These are phyloP conservation scores for Pseudocercospora cruenta DNA, from an alignment of 2,329 filamentous ascomycete genomes.

Conservation along the genomic window DNA sequence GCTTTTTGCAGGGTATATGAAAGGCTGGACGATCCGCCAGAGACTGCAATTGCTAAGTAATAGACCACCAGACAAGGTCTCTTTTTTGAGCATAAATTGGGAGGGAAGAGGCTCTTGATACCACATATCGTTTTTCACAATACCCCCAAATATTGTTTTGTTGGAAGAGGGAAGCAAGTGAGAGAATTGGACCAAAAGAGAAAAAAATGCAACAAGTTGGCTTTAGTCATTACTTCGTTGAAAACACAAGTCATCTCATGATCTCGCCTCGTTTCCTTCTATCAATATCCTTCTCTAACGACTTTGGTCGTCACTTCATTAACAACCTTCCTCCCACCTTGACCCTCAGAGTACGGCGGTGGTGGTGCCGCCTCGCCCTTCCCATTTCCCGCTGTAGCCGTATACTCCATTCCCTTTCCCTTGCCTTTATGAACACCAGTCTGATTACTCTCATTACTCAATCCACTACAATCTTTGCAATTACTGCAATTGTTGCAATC, in stretches of 20 bases:
- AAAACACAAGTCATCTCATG: background rate
- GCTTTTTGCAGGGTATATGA: constrained; percentile 1
- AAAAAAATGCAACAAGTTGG: background rate
- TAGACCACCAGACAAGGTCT: background rate
- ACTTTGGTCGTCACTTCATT: background rate
- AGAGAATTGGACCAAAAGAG: too few species aligned
- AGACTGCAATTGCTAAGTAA: background rate
- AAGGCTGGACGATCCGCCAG: constrained; percentile 2
- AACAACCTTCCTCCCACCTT: background rate
- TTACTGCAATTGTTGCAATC: constrained; percentile 8
- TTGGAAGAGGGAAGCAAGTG: background rate
- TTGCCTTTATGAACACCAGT: background rate
- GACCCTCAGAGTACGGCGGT: background rate
- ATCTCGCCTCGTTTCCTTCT: too few species aligned
- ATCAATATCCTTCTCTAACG: background rate
- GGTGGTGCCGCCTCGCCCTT: too few species aligned
- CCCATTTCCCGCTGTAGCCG: background rate
- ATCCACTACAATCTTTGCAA: constrained; percentile 1
- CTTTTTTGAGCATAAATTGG: background rate
- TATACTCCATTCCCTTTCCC: too few species aligned
- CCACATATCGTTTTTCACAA: background rate
- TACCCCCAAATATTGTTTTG: background rate
- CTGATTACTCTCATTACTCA: constrained; percentile 4
- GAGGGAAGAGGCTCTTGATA: background rate
- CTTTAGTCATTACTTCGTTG: background rate